Evolutionary conservation across 495 filamentous ascomycete species (phyloP).

Genomic region (Aspergillus sparsus): DNA sequence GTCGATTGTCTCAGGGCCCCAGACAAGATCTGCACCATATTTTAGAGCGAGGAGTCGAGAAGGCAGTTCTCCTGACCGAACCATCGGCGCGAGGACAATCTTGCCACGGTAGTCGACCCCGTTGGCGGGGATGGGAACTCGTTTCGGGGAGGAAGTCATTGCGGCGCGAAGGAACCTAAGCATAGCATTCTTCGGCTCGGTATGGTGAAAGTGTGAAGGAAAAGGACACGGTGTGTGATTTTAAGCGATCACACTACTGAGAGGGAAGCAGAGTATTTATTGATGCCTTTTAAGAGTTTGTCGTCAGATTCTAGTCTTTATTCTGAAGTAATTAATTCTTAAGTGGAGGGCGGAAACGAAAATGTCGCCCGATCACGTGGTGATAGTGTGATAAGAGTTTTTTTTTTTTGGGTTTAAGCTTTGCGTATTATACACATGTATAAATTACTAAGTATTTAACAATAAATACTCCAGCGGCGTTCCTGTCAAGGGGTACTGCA

Average conservation of each 20-base stretch:
- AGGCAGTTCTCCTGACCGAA: constrained; percentile 90
- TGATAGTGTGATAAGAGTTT: constrained; percentile 30
- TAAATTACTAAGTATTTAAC: too few species aligned
- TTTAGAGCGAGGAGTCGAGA: constrained; percentile 83
- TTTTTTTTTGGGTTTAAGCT: constrained; percentile 8
- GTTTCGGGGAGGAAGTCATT: constrained; percentile 56
- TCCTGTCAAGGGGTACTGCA: too few species aligned
- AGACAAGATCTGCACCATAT: constrained; percentile 95
- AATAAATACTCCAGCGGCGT: too few species aligned
- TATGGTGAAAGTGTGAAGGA: background rate
- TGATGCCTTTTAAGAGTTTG: background rate
- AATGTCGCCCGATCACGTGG: constrained; percentile 30
- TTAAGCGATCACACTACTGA: background rate
- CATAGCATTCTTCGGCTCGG: constrained; percentile 43
- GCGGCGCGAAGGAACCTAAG: constrained; percentile 44
- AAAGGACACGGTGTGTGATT: background rate
- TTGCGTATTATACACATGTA: background rate
- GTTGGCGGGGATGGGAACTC: constrained; percentile 79
- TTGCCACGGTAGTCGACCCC: constrained; percentile 94
- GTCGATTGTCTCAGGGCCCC: constrained; percentile 96
- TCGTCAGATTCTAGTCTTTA: background rate
- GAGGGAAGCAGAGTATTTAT: background rate
- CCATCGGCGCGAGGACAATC: constrained; percentile 95
- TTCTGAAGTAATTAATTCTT: constrained; percentile 3
- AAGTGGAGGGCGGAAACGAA: constrained; percentile 18